These are phyloP conservation scores for Neurospora cerealis DNA, from an alignment of 495 filamentous ascomycete genomes.

Conservation along the genomic window DNA sequence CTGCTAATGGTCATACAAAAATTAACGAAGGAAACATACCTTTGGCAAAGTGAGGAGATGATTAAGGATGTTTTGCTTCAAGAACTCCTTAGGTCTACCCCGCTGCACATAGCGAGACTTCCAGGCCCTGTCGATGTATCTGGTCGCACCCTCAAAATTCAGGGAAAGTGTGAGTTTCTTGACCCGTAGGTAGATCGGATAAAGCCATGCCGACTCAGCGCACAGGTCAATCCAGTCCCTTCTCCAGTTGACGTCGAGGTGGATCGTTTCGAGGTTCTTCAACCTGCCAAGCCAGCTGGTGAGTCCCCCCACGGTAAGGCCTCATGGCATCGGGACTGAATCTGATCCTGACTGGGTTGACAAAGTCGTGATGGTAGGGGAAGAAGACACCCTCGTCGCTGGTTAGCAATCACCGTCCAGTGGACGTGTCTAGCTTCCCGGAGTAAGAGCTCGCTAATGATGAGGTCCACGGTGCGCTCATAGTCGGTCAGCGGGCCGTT, in stretches of 20 bases:
- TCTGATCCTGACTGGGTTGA: neutral
- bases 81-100: neutral
- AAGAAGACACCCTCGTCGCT: neutral
- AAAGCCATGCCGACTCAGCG: neutral
- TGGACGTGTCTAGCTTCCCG: neutral
- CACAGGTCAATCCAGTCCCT: neutral
- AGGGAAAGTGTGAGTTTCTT: neutral
- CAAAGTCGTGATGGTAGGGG: neutral
- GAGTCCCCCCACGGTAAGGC: neutral
- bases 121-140: neutral
- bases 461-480: accelerated
- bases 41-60: neutral
- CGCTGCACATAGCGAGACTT: neutral
- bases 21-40: neutral
- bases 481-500: neutral
- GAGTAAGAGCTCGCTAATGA: neutral
- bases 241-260: neutral
- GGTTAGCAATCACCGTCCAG: neutral
- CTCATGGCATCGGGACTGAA: neutral
- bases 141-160: neutral
- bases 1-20: neutral
- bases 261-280: neutral
- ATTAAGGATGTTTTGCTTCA: neutral
- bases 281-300: neutral
- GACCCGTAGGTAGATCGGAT: neutral